Evolutionary conservation across 768 basidiomycete species (phyloP), one percentile per base, ranked within the genome.

Genomic region (Phylloporus arenicola): DNA sequence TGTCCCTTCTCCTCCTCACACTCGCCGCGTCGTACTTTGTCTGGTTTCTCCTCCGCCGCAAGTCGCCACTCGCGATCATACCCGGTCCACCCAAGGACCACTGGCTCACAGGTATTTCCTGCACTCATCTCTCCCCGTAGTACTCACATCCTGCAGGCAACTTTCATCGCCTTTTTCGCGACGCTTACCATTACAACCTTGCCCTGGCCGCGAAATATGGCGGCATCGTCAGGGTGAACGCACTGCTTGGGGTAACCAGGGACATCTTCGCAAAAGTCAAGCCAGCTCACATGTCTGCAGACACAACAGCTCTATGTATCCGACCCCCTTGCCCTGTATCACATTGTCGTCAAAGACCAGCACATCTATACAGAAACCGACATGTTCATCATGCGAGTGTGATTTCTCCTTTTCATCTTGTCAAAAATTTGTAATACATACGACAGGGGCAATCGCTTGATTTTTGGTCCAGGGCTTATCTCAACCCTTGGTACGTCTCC

Each of bases 401-500:
- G 37, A 5, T 9, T 11, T 37, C 22, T 10, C 27, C 11, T 37
- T n/a, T 7, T 29, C 6, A 14, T 31, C 1, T 16, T 31, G 13
- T 22, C 16, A 16, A 39, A 10, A 4, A 4, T n/a, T 30, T 10
- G 16, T 41, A 33, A 51, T 43, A 24, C 20, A 20, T 11, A 5
- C 2, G 4, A 25, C 45, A 66, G 64, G 49, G 62, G 52, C 22
- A 66, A 67, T 48, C 49, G 55, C 39, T 33, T 70, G 11, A 65
- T 70, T 41, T 74, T 75, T 30, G 73, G 73, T 16, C 55, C 61
- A 13, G 69, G 72, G 30, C 63, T 74, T 3, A 61, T 70, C 17
- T 65, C 68, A 0, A 73, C 73, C 22, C 62, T 70, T 4, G 71
- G 70, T 70, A 47, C 24, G 62, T 51, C 16, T 2, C 38, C 38